A percentile compares a stretch with the other conserved stretches of the same genome.
Evolutionary conservation across 2,329 filamentous ascomycete species (phyloP).

Genomic region (Fusarium sp.): DNA sequence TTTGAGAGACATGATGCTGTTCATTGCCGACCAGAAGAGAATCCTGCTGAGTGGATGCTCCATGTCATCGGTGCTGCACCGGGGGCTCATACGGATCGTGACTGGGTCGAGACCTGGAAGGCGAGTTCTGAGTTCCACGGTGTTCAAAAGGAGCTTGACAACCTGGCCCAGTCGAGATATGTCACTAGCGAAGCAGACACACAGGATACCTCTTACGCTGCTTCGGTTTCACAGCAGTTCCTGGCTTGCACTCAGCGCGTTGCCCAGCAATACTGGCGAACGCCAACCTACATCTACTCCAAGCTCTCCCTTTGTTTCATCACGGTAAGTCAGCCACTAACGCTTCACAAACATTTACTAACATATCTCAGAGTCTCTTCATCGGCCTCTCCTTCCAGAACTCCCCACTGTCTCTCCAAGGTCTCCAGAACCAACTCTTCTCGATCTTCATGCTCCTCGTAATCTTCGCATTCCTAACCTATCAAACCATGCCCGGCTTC

Average conservation of each 20-base stretch:
- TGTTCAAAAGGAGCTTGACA: conserved; percentile 65
- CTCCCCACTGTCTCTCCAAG: conserved; percentile 67
- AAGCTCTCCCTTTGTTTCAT: conserved; percentile 66
- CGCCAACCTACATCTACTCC: conserved; percentile 86
- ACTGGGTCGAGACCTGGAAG: conserved; percentile 71
- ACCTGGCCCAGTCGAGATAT: conserved; percentile 46
- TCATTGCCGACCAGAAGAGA: conserved; percentile 71
- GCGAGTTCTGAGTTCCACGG: conserved; percentile 61
- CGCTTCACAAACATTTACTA: conserved; percentile 47
- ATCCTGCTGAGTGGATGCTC: conserved; percentile 68
- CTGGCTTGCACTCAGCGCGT: conserved; percentile 71
- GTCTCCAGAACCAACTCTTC: conserved; percentile 86
- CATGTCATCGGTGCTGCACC: conserved; percentile 61
- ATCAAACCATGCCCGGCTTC: conserved; percentile 87
- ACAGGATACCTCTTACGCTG: conserved; percentile 3
- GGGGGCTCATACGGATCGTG: conserved; percentile 58
- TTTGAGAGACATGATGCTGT: conserved; percentile 77
- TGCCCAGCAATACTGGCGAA: conserved; percentile 91
- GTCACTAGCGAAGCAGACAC: fast-evolving
- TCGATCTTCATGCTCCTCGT: conserved; percentile 83
- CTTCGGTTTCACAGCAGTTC: conserved; percentile 75
- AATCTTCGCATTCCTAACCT: conserved; percentile 79
- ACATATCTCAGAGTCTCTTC: conserved; percentile 63
- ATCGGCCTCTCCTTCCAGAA: conserved; percentile 83
- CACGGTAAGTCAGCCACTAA: not conserved